These are phyloP conservation scores for Ascochyta fabae DNA, from an alignment of 2,329 filamentous ascomycete genomes.

Conservation along the genomic window DNA sequence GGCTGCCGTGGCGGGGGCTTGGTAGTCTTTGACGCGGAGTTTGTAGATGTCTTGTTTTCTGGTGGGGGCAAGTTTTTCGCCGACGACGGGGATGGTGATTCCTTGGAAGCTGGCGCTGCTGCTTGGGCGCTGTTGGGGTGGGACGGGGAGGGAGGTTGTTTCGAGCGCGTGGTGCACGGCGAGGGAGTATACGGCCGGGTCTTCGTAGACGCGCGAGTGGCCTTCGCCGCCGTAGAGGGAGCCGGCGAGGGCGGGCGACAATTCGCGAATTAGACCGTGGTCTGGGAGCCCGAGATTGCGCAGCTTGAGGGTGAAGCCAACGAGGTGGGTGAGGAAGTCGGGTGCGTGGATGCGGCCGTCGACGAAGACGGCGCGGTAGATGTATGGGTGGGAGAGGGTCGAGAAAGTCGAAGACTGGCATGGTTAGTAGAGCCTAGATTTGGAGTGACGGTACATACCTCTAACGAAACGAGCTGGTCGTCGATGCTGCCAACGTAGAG, in stretches of 20 bases:
- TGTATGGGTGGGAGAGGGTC: slow-evolving; percentile 85
- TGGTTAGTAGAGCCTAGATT: slow-evolving; percentile 6
- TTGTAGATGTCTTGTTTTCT: slow-evolving; percentile 31
- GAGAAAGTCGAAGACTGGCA: slow-evolving; percentile 84
- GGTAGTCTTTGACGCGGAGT: slow-evolving; percentile 44
- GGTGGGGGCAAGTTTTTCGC: slow-evolving; percentile 27
- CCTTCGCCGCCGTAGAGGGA: slow-evolving; percentile 91
- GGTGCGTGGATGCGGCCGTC: slow-evolving; percentile 91
- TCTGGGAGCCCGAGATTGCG: slow-evolving; percentile 92
- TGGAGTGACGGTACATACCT: slow-evolving; percentile 59
- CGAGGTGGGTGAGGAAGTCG: slow-evolving; percentile 90
- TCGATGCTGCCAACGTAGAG: slow-evolving; percentile 94
- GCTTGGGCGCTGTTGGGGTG: slow-evolving; percentile 26
- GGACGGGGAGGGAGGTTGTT: slow-evolving; percentile 49
- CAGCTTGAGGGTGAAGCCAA: slow-evolving; percentile 91
- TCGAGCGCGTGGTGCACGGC: slow-evolving; percentile 57
- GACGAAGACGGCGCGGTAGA: slow-evolving; percentile 94
- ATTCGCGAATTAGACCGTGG: slow-evolving; percentile 89
- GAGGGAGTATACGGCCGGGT: slow-evolving; percentile 79
- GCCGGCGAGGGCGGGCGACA: slow-evolving; percentile 86
- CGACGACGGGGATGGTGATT: slow-evolving; percentile 42
- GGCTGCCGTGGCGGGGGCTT: slow-evolving; percentile 28
- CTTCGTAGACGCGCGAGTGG: slow-evolving; percentile 92
- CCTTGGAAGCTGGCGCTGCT: slow-evolving; percentile 37
- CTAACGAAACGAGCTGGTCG: slow-evolving; percentile 92